phyloP scores from a whole-genome alignment of 1,284 basidiomycete species.

The Volvariella volvacea region DNA sequence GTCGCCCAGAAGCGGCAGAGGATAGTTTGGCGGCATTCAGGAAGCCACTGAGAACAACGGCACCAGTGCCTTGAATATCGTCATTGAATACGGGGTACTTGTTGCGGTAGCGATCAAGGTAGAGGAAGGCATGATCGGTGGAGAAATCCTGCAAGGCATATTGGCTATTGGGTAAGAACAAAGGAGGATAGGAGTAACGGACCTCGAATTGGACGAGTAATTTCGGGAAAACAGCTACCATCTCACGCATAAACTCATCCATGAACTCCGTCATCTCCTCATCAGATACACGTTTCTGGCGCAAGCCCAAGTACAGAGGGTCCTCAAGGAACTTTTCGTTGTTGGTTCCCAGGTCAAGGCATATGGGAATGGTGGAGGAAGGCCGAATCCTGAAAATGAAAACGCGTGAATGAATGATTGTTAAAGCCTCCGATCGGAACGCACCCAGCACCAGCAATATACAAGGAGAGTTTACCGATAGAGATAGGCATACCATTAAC shows the following conservation, averaged over 20 bases:
- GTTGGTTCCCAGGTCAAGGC: conserved; percentile 85
- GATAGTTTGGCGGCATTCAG: conserved; percentile 82
- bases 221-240: conserved; percentile 70
- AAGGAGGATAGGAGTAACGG: conserved; percentile 6
- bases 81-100: conserved; percentile 87
- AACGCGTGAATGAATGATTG: neutral
- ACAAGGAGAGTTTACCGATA: conserved; percentile 89
- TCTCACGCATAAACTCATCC: conserved; percentile 90
- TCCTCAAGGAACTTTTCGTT: conserved; percentile 79
- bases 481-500: conserved; percentile 90
- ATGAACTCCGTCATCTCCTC: conserved; percentile 76
- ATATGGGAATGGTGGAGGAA: conserved; percentile 81
- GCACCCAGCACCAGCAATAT: conserved; percentile 83
- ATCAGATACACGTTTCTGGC: conserved; percentile 62
- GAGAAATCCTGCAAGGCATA: conserved; percentile 61
- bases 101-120: conserved; percentile 69
- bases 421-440: conserved; percentile 11
- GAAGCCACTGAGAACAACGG: conserved; percentile 89
- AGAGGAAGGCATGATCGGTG: conserved; percentile 81
- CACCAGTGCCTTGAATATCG: conserved; percentile 86
- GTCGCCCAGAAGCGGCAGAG: conserved; percentile 61
- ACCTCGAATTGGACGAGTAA: conserved; percentile 89
- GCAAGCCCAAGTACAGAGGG: conserved; percentile 85
- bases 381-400: conserved; percentile 67
- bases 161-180: neutral